Evolutionary conservation across 2,329 filamentous ascomycete species (phyloP).

Genomic region (Pyricularia grisea): DNA sequence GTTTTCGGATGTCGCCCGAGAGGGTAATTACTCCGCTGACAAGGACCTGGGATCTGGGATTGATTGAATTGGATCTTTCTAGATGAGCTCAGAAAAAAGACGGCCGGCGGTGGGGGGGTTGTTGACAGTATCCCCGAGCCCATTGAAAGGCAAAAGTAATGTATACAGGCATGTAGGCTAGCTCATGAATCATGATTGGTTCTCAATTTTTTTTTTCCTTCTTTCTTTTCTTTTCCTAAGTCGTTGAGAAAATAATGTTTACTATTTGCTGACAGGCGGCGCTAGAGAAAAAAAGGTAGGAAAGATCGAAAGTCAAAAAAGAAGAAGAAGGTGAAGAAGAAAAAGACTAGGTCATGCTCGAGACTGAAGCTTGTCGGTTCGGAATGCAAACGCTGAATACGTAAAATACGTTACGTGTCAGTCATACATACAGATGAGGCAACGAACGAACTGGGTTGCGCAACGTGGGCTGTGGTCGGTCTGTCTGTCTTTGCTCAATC

Average conservation of each 20-base stretch:
- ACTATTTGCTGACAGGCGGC: neutral
- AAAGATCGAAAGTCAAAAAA: neutral
- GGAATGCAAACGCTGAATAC: neutral
- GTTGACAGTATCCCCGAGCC: too few species aligned
- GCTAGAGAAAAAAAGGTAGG: neutral
- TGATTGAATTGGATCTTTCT: neutral
- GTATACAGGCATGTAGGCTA: neutral
- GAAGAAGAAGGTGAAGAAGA: neutral
- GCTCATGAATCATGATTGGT: neutral
- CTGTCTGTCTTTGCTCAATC: neutral
- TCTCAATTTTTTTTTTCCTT: neutral
- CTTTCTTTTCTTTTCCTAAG: too few species aligned
- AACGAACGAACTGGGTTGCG: neutral
- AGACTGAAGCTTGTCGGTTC: neutral
- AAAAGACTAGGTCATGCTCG: neutral
- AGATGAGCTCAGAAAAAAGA: neutral
- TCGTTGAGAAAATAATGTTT: neutral
- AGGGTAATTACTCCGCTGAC: neutral
- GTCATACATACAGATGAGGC: neutral
- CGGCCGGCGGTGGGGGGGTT: too few species aligned
- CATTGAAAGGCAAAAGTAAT: neutral
- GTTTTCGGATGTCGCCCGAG: neutral
- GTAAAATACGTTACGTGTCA: neutral
- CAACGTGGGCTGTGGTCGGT: neutral
- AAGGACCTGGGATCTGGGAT: neutral